These are phyloP conservation scores for Botryotinia narcissicola DNA, from an alignment of 2,329 filamentous ascomycete genomes.

Conservation along the genomic window DNA sequence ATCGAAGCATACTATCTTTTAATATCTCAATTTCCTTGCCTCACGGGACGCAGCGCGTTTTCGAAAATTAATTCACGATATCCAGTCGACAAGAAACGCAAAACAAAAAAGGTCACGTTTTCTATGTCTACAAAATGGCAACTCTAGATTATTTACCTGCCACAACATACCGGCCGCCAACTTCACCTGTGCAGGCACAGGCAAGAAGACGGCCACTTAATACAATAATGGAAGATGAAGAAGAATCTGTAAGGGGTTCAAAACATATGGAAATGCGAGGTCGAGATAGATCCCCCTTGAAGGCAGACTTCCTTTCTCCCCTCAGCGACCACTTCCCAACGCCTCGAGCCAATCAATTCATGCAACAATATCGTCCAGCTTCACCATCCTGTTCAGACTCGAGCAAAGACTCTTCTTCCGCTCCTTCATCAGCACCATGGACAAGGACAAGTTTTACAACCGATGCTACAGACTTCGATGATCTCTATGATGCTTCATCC, in stretches of 20 bases:
- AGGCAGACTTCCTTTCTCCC: conserved; percentile 42
- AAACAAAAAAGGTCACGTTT: conserved; percentile 26
- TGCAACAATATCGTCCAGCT: conserved; percentile 54
- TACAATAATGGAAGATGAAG: conserved; percentile 60
- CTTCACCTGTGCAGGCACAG: conserved; percentile 51
- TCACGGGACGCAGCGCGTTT: conserved; percentile 35
- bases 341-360: conserved; percentile 64
- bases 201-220: conserved; percentile 56
- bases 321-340: conserved; percentile 65
- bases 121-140: conserved; percentile 34
- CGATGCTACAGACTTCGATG: conserved; percentile 74
- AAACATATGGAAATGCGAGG: conserved; percentile 36
- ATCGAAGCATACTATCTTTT: conserved; percentile 41
- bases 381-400: conserved; percentile 59
- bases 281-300: conserved; percentile 42
- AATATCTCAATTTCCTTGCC: conserved; percentile 31
- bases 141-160: conserved; percentile 46
- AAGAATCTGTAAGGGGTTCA: conserved; percentile 34
- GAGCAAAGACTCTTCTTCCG: conserved; percentile 51
- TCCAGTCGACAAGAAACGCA: conserved; percentile 25
- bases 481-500: conserved; percentile 76
- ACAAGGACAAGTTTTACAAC: conserved; percentile 60
- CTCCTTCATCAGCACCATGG: conserved; percentile 59
- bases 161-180: conserved; percentile 49
- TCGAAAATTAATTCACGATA: conserved; percentile 26